Percentiles rank a stretch among this genome's conserved stretches.
Conservation (phyloP, 2,329 filamentous ascomycete species). For the Arachnopeziza araneosa region DNA sequence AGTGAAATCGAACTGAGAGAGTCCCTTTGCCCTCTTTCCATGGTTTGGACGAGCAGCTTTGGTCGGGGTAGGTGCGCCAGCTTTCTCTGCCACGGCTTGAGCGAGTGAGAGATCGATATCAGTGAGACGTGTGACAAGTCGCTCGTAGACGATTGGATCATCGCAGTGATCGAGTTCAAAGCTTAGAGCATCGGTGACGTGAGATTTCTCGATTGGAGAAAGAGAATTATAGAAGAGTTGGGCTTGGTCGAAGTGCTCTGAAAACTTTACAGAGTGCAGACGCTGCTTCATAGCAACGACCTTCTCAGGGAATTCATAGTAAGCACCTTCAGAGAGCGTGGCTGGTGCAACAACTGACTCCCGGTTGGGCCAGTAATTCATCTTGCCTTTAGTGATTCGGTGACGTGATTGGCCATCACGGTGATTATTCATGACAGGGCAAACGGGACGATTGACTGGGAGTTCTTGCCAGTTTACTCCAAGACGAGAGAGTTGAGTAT, state of each 20-base stretch:
- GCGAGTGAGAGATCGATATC: slow-evolving; percentile 70
- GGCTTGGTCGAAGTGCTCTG: slow-evolving; percentile 71
- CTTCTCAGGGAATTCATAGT: slow-evolving; percentile 61
- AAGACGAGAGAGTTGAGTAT: slow-evolving; percentile 64
- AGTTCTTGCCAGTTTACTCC: slow-evolving; percentile 73
- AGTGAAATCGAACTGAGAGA: slow-evolving; percentile 65
- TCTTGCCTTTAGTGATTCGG: slow-evolving; percentile 64
- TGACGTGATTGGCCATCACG: slow-evolving; percentile 70
- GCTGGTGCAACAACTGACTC: slow-evolving; percentile 60
- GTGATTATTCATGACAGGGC: slow-evolving; percentile 70
- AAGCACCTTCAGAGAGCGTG: slow-evolving; percentile 56
- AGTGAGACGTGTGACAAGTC: slow-evolving; percentile 60
- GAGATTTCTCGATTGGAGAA: slow-evolving; percentile 57
- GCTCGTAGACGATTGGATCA: slow-evolving; percentile 68
- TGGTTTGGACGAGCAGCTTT: slow-evolving; percentile 52
- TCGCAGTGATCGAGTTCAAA: slow-evolving; percentile 81
- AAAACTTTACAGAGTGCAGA: slow-evolving; percentile 66
- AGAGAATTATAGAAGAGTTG: slow-evolving; percentile 81
- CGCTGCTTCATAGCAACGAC: slow-evolving; percentile 66
- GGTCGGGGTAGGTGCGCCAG: slow-evolving; percentile 57
- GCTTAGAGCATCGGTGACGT: slow-evolving; percentile 53
- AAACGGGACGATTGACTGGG: slow-evolving; percentile 70
- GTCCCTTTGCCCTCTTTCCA: slow-evolving; percentile 58
- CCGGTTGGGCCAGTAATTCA: slow-evolving; percentile 79
- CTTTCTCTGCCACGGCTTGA: slow-evolving; percentile 61